phyloP scores from a whole-genome alignment of 2,329 filamentous ascomycete genomes.

The Pseudomassariella vexata region DNA sequence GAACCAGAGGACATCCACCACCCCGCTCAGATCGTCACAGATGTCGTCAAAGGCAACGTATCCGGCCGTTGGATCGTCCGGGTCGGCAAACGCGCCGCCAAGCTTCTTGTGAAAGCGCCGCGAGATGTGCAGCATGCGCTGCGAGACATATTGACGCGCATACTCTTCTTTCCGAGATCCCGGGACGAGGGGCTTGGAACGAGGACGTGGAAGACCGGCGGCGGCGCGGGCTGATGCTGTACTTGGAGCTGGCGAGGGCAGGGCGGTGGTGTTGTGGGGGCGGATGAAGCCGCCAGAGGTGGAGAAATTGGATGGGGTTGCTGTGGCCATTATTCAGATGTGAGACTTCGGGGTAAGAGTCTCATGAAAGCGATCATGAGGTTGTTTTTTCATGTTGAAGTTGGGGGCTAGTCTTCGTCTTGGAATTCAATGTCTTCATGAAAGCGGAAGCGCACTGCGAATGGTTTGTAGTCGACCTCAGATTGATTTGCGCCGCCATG shows the following conservation, averaged over 20 bases:
- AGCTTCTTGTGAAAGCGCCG: conserved; percentile 58
- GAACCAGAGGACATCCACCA: conserved; percentile 81
- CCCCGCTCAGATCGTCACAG: conserved; percentile 64
- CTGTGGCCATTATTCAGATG: conserved; percentile 2
- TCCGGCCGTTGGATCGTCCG: conserved; percentile 42
- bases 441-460: too few relatives aligned
- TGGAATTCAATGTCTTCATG: too few relatives aligned
- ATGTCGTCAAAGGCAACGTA: conserved; percentile 62
- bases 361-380: too few relatives aligned
- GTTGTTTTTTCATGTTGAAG: too few relatives aligned
- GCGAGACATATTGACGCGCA: conserved; percentile 51
- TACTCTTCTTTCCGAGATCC: conserved; percentile 57
- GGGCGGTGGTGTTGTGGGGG: too few relatives aligned
- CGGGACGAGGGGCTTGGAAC: conserved; percentile 43
- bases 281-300: conserved; percentile 47
- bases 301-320: conserved; percentile 3
- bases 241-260: conserved; percentile 52
- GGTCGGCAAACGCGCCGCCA: conserved; percentile 34
- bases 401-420: too few relatives aligned
- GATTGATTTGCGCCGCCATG: too few relatives aligned
- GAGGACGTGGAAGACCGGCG: conserved; percentile 47
- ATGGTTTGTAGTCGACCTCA: too few relatives aligned
- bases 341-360: too few relatives aligned
- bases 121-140: conserved; percentile 45
- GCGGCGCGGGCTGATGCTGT: conserved; percentile 33